Base-by-base conservation (phyloP, 2,329 filamentous ascomycete species). In the Paracamarosporium sp. region DNA sequence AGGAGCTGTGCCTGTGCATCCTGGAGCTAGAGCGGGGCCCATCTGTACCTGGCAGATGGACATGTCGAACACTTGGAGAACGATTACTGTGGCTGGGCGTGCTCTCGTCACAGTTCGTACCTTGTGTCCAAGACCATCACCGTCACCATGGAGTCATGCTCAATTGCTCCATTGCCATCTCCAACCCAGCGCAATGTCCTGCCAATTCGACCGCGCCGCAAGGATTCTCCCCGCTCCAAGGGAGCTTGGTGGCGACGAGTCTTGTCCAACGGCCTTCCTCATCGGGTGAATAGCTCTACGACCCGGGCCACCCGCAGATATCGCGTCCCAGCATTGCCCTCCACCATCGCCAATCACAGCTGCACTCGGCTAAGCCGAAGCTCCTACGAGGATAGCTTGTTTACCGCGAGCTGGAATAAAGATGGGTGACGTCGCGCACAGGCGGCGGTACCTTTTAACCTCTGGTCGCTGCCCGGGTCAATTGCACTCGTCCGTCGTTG, bases 391-490 rank as follows among this genome's bases (percentile, higher is more conserved):
- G 5, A 35, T 41, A 41, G 48, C 36, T 43, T 30, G 47, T 12
- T 25, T 40, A 50, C 25, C n/a, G 30, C 28, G 5, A 8, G 45
- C 13, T 28, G 22, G 25, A 24, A 28, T 51, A 43, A n/a, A 51
- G 30, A 41, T 28, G 35, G 36, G 48, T 51, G 48, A 51, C 48
- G 48, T 51, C 48, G 48, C 35, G 8, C 24, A 5, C 9, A 15
- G 24, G 48, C 24, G 24, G 24, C 31, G 22, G 33, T 40, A 30
- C 33, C 24, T 47, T 55, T 31, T n/a, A 48, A 38, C 11, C 27
- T 43, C 40, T 33, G 27, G 25, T 45, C 30, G 50, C 41, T 7
- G 33, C 44, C 44, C 46, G 24, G 44, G 28, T 30, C 27, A 43
- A 43, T 47, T 43, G 25, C 17, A 24, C 38, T 5, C 8, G 36